These are phyloP conservation scores for Fennellomyces sp. DNA, from an alignment of 371 early-diverging fungal species.

Conservation along the genomic window DNA sequence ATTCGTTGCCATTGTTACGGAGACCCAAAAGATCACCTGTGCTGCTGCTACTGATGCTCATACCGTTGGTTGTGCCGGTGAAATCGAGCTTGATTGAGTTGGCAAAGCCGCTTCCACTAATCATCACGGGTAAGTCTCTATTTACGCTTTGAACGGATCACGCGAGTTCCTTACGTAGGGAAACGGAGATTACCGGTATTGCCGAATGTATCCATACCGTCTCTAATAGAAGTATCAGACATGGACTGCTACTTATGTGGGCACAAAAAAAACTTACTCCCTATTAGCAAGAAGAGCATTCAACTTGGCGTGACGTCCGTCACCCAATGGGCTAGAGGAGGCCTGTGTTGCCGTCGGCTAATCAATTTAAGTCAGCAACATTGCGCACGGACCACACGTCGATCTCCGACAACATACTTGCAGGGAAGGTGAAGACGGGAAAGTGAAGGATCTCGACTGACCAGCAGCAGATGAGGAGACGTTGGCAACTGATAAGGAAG, in stretches of 20 bases:
- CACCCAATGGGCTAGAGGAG: slow-evolving; percentile 5
- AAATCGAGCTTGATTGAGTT: slow-evolving; percentile 25
- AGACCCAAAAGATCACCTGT: slow-evolving; percentile 1
- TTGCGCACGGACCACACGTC: slow-evolving; percentile 2
- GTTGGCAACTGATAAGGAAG: slow-evolving; percentile 8
- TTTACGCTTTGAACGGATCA: not conserved
- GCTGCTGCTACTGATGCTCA: not conserved
- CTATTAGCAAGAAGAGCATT: slow-evolving; percentile 19
- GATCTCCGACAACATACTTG: slow-evolving; percentile 12
- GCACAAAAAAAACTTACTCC: slow-evolving; percentile 12
- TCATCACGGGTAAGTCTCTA: not conserved
- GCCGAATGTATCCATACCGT: slow-evolving; percentile 58
- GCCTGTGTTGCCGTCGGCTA: slow-evolving; percentile 1
- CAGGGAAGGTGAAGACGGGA: slow-evolving; percentile 18
- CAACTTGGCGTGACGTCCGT: slow-evolving; percentile 22
- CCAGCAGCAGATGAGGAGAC: slow-evolving; percentile 10
- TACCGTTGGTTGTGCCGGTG: not conserved
- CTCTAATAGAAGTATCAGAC: slow-evolving; percentile 20
- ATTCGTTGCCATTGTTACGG: not conserved
- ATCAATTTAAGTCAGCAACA: not conserved
- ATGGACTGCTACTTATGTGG: not conserved
- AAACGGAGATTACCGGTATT: slow-evolving; percentile 54
- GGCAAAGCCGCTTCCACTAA: slow-evolving; percentile 41
- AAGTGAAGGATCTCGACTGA: slow-evolving; percentile 18
- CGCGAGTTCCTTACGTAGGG: slow-evolving; percentile 37